These are phyloP conservation scores for Mycena sp. DNA, from an alignment of 1,284 basidiomycete genomes.

Conservation along the genomic window DNA sequence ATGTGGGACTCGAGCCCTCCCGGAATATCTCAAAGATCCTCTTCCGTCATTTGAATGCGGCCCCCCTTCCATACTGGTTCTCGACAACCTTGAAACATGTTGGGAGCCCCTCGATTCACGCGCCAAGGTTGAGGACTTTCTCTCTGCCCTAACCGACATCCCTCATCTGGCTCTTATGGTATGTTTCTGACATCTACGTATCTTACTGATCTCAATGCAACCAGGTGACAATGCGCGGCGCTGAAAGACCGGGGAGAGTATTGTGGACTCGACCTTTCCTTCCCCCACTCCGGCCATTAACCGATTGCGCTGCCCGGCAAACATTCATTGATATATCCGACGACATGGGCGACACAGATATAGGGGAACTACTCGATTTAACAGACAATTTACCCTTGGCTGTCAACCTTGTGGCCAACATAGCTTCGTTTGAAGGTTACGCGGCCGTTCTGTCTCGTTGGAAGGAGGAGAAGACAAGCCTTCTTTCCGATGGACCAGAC, in stretches of 20 bases:
- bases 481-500: not conserved
- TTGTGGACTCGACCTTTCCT: constrained; percentile 35
- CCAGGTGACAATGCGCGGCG: constrained; percentile 37
- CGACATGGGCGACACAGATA: not conserved
- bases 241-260: not conserved
- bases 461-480: not conserved
- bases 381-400: constrained; percentile 16
- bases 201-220: constrained; percentile 30
- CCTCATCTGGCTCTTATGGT: not conserved
- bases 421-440: not conserved
- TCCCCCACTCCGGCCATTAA: constrained; percentile 37
- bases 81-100: constrained; percentile 46
- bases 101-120: constrained; percentile 39
- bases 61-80: constrained; percentile 31
- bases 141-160: not conserved
- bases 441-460: not conserved
- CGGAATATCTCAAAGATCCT: constrained; percentile 2
- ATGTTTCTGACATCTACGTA: not conserved
- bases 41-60: not conserved
- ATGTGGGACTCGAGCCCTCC: constrained; percentile 10
- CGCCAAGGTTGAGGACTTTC: not conserved
- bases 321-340: constrained; percentile 36
- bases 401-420: not conserved
- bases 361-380: not conserved
- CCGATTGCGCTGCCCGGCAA: constrained; percentile 31